Base-by-base conservation (phyloP, 2,329 filamentous ascomycete species). In the Chaetothyriales sp. region DNA sequence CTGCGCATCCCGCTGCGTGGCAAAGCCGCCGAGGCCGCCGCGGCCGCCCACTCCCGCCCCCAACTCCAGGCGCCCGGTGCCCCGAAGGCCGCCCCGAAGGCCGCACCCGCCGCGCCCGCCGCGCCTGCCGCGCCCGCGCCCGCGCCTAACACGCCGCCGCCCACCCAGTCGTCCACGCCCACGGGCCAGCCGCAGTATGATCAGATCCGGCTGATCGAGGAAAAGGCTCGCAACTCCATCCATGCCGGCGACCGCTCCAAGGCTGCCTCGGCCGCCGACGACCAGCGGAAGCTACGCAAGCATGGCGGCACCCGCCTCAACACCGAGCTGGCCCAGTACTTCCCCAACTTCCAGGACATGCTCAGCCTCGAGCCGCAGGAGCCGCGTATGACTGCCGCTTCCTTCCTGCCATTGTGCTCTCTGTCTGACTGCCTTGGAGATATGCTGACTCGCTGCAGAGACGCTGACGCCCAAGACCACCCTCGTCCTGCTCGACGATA, bases 331-430 rank as follows among this genome's bases (percentile, higher is more conserved):
- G 83, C 89, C 40, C 78, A 81, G 47, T 97, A 95, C 70, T 95
- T 97, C 64, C 82, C 86, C 49, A 89, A 94, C 63, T 97, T 95
- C 68, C 89, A 95, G 68, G 87, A 94, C 65, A 80, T 95, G 59
- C 88, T 97, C 69, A 89, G 86, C 56, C 86, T 94, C 64, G 83
- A 87, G 57, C 80, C 82, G 43, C 84, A 84, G 61, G 83, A 89
- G 68, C 75, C 83, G 61, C 83, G 89, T 89, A 77, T 54, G 62
- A 46, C 43, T 22, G n/a, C 40, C 33, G 37, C 44, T 13, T 48
- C 47, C 48, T 46, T 55, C 33, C 18, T 20, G 18, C 22, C 22
- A 25, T 6, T 25, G 22, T 6, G 3, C 22, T 50, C 40, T 18
- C 28, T 47, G 46, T 50, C 44, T 52, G 50, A n/a, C n/a, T n/a